These are phyloP conservation scores for Nephelium lappaceum DNA, from an alignment of 345 rosid genomes.

Conservation along the genomic window DNA sequence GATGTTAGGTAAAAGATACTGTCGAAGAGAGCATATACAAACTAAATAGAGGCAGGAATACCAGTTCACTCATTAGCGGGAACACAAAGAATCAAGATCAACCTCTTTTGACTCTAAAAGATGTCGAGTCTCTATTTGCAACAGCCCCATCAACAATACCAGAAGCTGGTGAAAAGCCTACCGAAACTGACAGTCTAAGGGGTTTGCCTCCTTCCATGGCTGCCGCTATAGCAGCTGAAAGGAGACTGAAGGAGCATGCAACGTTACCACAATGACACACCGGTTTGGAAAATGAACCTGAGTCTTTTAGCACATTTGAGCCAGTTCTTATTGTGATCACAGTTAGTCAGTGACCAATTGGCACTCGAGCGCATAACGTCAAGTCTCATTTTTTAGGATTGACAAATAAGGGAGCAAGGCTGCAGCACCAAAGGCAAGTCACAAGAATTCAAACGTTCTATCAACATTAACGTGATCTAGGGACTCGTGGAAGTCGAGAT, in stretches of 20 bases:
- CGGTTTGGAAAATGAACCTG: not conserved
- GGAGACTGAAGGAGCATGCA: slow-evolving; percentile 53
- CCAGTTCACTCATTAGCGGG: slow-evolving; percentile 66
- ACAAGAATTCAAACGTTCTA: not conserved
- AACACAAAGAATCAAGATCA: slow-evolving; percentile 91
- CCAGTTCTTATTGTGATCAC: not conserved
- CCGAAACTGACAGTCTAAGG: slow-evolving; percentile 49
- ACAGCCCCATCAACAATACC: slow-evolving; percentile 29
- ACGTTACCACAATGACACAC: slow-evolving; percentile 14
- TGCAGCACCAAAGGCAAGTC: not conserved
- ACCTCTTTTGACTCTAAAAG: slow-evolving; percentile 72
- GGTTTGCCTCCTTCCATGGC: slow-evolving; percentile 79
- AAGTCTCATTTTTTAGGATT: not conserved
- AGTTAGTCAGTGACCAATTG: not conserved
- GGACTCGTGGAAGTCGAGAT: not conserved
- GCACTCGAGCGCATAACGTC: not conserved
- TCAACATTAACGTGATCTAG: not conserved
- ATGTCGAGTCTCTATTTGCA: slow-evolving; percentile 77
- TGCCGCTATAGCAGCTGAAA: slow-evolving; percentile 91
- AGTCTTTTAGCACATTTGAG: not conserved
- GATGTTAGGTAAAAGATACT: slow-evolving; percentile 64
- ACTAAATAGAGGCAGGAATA: slow-evolving; percentile 76
- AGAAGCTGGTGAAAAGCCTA: slow-evolving; percentile 40
- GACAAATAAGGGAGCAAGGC: not conserved
- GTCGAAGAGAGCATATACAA: slow-evolving; percentile 96